Conservation (phyloP, 176 grass and related monocot species). For the Cocos nucifera region DNA sequence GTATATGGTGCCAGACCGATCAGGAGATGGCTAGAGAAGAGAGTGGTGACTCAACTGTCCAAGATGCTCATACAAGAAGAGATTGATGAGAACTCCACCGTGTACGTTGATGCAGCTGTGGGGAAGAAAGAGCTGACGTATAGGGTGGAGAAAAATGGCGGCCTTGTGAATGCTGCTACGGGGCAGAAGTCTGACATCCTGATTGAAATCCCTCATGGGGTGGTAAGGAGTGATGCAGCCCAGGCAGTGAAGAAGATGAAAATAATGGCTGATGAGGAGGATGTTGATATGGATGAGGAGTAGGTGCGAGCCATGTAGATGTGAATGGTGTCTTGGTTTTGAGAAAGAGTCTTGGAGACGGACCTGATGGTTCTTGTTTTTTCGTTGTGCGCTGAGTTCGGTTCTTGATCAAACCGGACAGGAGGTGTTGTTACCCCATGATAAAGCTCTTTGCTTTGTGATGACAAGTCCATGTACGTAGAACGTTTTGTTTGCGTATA, state of each 20-base stretch:
- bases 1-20: conserved; percentile 71
- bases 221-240: conserved; percentile 11
- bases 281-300: conserved; percentile 42
- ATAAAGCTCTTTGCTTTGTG: no score
- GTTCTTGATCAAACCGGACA: no score
- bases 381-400: no score
- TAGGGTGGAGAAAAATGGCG: conserved; percentile 46
- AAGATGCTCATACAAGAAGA: conserved; percentile 89
- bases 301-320: not conserved
- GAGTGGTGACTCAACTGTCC: conserved; percentile 66
- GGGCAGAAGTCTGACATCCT: conserved; percentile 65
- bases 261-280: conserved; percentile 30
- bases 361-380: no score
- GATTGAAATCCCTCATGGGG: conserved; percentile 61
- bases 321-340: no score
- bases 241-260: conserved; percentile 62
- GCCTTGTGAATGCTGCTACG: conserved; percentile 52
- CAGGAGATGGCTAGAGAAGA: conserved; percentile 81
- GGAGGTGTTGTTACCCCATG: no score
- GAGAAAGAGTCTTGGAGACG: no score
- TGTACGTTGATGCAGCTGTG: conserved; percentile 46
- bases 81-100: conserved; percentile 76
- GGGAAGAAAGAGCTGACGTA: conserved; percentile 55
- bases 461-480: no score
- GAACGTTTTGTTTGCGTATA: no score